These are phyloP conservation scores for Serendipita vermifera DNA, from an alignment of 768 basidiomycete species.

Conservation along the genomic window DNA sequence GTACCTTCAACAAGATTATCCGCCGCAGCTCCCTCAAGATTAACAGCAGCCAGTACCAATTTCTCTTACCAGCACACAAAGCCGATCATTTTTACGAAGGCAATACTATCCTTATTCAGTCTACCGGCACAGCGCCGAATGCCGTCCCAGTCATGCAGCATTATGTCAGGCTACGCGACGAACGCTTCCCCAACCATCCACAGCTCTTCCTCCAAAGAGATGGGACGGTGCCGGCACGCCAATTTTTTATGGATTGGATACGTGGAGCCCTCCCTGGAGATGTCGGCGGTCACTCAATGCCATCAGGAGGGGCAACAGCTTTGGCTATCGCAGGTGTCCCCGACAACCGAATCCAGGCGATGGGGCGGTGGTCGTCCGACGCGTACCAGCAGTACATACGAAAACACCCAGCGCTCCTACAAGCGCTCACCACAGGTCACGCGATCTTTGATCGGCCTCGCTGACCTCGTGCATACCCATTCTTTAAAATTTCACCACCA, in stretches of 20 bases:
- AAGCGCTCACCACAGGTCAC: constrained; percentile 17
- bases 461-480: too few species aligned
- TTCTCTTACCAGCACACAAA: constrained; percentile 18
- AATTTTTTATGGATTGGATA: constrained; percentile 27
- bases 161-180: constrained; percentile 8
- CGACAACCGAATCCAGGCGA: constrained; percentile 25
- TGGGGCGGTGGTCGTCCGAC: constrained; percentile 30
- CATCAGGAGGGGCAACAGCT: constrained; percentile 31
- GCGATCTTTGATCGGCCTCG: too few species aligned
- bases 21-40: constrained; percentile 2
- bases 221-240: constrained; percentile 35
- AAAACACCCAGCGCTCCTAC: constrained; percentile 27
- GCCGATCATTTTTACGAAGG: constrained; percentile 18
- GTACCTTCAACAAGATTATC: constrained; percentile 13
- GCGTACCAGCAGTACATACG: constrained; percentile 30
- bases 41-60: not conserved
- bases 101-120: constrained; percentile 12
- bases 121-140: not conserved
- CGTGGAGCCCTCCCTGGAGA: constrained; percentile 17
- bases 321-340: constrained; percentile 24
- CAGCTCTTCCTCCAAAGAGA: constrained; percentile 25
- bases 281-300: constrained; percentile 27
- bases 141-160: not conserved
- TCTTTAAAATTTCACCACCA: too few species aligned
- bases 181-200: constrained; percentile 13